phyloP scores from a whole-genome alignment of 805 yeast genomes.

The Saturnispora diversa region DNA sequence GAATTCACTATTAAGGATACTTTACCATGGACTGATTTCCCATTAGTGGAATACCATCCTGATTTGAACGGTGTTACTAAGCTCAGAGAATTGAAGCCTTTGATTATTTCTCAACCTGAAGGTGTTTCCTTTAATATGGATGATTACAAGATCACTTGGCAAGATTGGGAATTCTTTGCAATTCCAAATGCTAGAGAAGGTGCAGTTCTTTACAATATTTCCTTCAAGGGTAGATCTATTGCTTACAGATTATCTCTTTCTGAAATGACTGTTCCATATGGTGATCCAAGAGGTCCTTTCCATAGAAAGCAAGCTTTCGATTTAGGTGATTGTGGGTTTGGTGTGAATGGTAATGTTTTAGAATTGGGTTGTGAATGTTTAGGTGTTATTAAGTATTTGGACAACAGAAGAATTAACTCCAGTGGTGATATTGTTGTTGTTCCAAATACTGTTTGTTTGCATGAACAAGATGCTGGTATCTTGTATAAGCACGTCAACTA shows the following conservation, averaged over 20 bases:
- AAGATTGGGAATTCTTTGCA: slow-evolving; percentile 75
- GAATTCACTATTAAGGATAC: slow-evolving; percentile 44
- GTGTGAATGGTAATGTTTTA: slow-evolving; percentile 61
- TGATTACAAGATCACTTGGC: slow-evolving; percentile 64
- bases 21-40: slow-evolving; percentile 51
- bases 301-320: slow-evolving; percentile 85
- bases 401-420: slow-evolving; percentile 47
- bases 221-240: slow-evolving; percentile 68
- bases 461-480: slow-evolving; percentile 71
- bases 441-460: slow-evolving; percentile 71
- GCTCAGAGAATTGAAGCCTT: slow-evolving; percentile 57
- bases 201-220: slow-evolving; percentile 61
- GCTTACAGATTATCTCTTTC: slow-evolving; percentile 66
- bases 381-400: slow-evolving; percentile 69
- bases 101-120: slow-evolving; percentile 65
- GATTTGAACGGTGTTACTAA: slow-evolving; percentile 49
- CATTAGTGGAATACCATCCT: slow-evolving; percentile 65
- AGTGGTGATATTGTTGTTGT: slow-evolving; percentile 55
- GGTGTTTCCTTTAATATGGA: slow-evolving; percentile 62
- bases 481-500: slow-evolving; percentile 74
- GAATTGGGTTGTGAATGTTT: slow-evolving; percentile 75
- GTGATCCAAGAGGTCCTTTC: slow-evolving; percentile 76
- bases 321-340: slow-evolving; percentile 80
- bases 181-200: slow-evolving; percentile 72
- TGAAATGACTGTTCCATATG: slow-evolving; percentile 86